Evolutionary conservation across 257 asterid species (phyloP).

Genomic region (Handroanthus guayacan): DNA sequence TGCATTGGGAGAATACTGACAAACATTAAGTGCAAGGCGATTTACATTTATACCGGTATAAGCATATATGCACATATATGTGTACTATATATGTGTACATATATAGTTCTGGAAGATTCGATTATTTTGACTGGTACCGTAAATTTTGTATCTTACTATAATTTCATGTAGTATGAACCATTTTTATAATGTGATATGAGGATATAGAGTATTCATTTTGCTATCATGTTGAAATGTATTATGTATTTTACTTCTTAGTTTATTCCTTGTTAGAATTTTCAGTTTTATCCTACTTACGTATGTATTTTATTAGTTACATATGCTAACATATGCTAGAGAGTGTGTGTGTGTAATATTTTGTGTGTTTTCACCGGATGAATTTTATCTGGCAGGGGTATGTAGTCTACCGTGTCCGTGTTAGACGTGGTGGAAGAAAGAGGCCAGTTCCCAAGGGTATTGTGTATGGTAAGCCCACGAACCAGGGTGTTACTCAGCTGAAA

Average conservation of each 20-base stretch:
- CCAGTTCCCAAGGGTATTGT: constrained; percentile 65
- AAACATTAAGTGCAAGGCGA: too few relatives aligned
- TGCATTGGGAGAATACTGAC: too few relatives aligned
- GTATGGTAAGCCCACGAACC: constrained; percentile 61
- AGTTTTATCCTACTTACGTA: not conserved
- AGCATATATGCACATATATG: too few relatives aligned
- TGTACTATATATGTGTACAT: too few relatives aligned
- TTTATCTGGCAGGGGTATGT: constrained; percentile 48
- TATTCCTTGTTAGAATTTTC: not conserved
- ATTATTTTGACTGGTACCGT: too few relatives aligned
- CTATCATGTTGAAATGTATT: not conserved
- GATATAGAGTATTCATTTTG: not conserved
- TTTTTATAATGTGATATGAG: not conserved
- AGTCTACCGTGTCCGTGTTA: constrained; percentile 54
- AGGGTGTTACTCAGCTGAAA: constrained; percentile 58
- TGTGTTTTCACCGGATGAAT: not conserved
- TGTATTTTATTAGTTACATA: not conserved
- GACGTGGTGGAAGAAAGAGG: constrained; percentile 61
- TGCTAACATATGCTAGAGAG: not conserved
- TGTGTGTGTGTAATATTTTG: not conserved
- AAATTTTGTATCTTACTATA: too few relatives aligned
- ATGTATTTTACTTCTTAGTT: not conserved
- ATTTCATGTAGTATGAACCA: not conserved
- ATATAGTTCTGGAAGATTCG: too few relatives aligned
- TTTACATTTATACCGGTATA: too few relatives aligned